These are phyloP conservation scores for Rhizopogon vesiculosus DNA, from an alignment of 768 basidiomycete genomes.

Conservation along the genomic window DNA sequence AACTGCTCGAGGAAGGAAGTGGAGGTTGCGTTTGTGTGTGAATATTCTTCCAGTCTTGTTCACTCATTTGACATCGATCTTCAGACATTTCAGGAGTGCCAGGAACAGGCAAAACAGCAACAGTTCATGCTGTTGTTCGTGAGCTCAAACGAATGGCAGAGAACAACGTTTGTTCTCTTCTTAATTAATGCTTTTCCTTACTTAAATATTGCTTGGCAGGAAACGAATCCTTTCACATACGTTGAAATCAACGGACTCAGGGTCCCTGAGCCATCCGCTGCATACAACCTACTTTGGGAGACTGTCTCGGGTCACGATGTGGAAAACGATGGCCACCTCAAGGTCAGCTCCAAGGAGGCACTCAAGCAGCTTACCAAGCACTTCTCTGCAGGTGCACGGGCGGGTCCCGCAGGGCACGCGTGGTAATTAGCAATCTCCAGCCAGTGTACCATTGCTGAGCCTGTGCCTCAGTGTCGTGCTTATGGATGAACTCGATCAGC, in stretches of 20 bases:
- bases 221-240: constrained; percentile 91
- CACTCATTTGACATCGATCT: neutral
- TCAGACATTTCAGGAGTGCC: constrained; percentile 96
- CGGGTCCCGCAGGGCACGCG: constrained; percentile 81
- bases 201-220: constrained; percentile 39
- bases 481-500: constrained; percentile 98
- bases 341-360: constrained; percentile 75
- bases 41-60: neutral
- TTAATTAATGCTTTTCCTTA: neutral
- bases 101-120: constrained; percentile 99
- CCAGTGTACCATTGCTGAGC: neutral
- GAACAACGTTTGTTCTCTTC: constrained; percentile 49
- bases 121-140: constrained; percentile 88
- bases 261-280: constrained; percentile 88
- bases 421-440: constrained; percentile 52
- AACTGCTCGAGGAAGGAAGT: constrained; percentile 85
- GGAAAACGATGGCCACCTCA: constrained; percentile 55
- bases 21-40: constrained; percentile 92
- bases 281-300: constrained; percentile 91
- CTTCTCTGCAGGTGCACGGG: constrained; percentile 60
- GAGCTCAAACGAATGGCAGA: constrained; percentile 89
- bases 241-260: constrained; percentile 97
- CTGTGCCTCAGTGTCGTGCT: constrained; percentile 74
- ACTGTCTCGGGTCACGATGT: constrained; percentile 80
- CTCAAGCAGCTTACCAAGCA: constrained; percentile 72